Evolutionary conservation across 768 basidiomycete genomes (phyloP), one percentile per base, ranked within the genome.

Genomic region (Peribolospora kevripleyi): DNA sequence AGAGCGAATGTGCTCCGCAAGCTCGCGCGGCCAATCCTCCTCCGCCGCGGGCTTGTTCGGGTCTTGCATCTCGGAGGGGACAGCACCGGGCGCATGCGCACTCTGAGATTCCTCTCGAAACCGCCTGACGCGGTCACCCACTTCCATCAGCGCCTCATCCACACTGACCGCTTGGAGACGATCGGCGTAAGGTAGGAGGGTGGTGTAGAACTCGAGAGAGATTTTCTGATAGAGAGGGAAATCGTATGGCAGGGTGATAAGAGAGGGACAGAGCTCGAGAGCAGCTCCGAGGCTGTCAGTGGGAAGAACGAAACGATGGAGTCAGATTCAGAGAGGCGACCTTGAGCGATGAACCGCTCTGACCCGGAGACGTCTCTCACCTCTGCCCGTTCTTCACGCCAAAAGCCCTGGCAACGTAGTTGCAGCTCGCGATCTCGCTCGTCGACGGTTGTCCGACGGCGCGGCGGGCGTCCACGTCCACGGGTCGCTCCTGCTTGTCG

Each of bases 371-470:
- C 25, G 25, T 25, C 25, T 25, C 74, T 50, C 56, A 82, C 88
- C 82, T 88, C 88, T 95, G 97, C 2, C 91, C 91, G 58, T 88
- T 87, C 70, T 76, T 80, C 51, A 98, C 76, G 0, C 91, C 91
- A 64, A 80, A 83, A 41, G 71, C 72, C 50, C 93, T 72, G 0
- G 93, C 90, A 63, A 95, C 90, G 61, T 98, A 98, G 64, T 85
- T 90, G 7, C 84, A 76, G 62, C 84, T 86, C 0, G 93, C 88
- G 58, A 98, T 82, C 66, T 95, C 91, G 60, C 86, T 91, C 42
- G 90, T 95, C 54, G 25, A 25, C 1, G 25, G 25, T 25, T 25
- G 25, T 25, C 25, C 25, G 25, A 25, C 25, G 25, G 25, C 25
- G 25, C 25, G 25, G 25, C 25, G 25, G 25, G 25, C 25, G 25